Evolutionary conservation across 495 filamentous ascomycete species (phyloP), one percentile per base, ranked within the genome.

Genomic region (Hypomontagnella monticulosa): DNA sequence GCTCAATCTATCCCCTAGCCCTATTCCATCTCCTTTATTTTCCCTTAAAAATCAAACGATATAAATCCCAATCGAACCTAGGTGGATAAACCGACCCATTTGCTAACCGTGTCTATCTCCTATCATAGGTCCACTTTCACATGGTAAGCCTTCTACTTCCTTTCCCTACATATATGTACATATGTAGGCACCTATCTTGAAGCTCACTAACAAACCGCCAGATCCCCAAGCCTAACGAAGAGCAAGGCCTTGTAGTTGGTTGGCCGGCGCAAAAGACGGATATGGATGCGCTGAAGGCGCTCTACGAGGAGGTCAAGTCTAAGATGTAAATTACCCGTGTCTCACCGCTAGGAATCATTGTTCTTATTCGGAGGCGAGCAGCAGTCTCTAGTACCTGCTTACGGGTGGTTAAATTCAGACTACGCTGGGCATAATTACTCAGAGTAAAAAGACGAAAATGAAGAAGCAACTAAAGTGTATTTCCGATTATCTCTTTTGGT

Each of bases 221-320:
- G 91, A 99, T 98, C 67, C 95, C 96, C 51, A 99, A 99, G 81
- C 95, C 96, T 44, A 96, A 93, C 75, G 80, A 88, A 65, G 67
- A 81, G 49, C 90, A 98, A 75, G 95, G 95, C 14, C 78, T 99
- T 41, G 85, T 81, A 18, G 84, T 99, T 58, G 73, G 79, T 19
- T 99, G 95, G 95, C 92, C 93, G 34, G 77, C 86, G 52, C 82
- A 93, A 81, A 75, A 78, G 63, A 81, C 86, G 3, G 90, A 97
- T 69, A 96, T 94, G 89, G 91, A 91, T 7, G 84, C 86, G 75
- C 75, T 99, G 60, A 93, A 93, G 85, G 87, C 83, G 59, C 79
- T 95, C 64, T 79, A 80, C 59, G 92, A 93, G 76, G 89, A 94
- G 54, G 78, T 99, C 69, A 96, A 94, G 86, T 71, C 88, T 18